Conservation (phyloP, 2,329 filamentous ascomycete genomes). For the Penicillium sp. region DNA sequence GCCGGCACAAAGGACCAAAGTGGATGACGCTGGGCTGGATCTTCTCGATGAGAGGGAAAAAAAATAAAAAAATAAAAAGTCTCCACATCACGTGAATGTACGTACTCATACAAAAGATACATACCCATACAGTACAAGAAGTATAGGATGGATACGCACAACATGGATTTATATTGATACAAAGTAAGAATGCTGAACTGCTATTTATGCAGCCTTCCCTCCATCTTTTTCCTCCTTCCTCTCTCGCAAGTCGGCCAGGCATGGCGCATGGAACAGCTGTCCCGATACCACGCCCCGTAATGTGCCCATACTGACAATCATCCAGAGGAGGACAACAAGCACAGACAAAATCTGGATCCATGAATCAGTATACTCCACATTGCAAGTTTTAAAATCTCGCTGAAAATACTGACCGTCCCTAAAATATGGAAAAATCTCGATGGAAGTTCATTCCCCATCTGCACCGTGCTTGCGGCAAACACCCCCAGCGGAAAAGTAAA, state of each 20-base stretch:
- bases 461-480: slow-evolving; percentile 53
- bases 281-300: slow-evolving; percentile 53
- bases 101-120: no score
- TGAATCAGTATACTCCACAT: background rate
- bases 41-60: slow-evolving; percentile 26
- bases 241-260: slow-evolving; percentile 46
- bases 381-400: background rate
- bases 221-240: slow-evolving; percentile 21
- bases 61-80: slow-evolving; percentile 25
- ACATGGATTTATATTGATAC: no score
- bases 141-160: no score
- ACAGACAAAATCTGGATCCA: slow-evolving; percentile 51
- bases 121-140: no score
- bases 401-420: slow-evolving; percentile 49
- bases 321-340: slow-evolving; percentile 60
- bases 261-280: slow-evolving; percentile 59
- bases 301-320: slow-evolving; percentile 57
- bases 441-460: slow-evolving; percentile 55
- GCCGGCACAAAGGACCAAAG: slow-evolving; percentile 25
- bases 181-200: background rate
- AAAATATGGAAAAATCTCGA: slow-evolving; percentile 61
- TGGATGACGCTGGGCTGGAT: slow-evolving; percentile 30
- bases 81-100: slow-evolving; percentile 29
- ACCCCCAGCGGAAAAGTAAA: slow-evolving; percentile 65
- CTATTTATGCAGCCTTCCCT: slow-evolving; percentile 22